Evolutionary conservation across 371 early-diverging fungal genomes (phyloP).

Genomic region (Mucor plumbeus): DNA sequence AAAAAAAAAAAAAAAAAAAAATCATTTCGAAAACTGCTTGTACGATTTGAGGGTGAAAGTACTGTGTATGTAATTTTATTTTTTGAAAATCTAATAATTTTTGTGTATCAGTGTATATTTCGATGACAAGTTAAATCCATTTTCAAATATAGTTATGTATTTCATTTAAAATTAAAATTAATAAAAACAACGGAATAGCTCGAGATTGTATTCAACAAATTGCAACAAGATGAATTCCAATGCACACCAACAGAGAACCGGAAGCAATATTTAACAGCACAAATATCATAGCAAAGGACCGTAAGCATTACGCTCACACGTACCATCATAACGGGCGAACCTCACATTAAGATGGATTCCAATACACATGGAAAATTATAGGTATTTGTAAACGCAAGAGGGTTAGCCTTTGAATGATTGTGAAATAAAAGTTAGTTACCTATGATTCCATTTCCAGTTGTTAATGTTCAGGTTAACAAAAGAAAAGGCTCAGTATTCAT

Average conservation of each 20-base stretch:
- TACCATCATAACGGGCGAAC: slow-evolving; percentile 21
- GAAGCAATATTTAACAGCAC: slow-evolving; percentile 3
- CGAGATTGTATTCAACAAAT: slow-evolving; percentile 3
- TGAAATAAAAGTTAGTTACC: background rate
- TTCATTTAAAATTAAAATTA: slow-evolving; percentile 1
- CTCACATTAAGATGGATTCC: slow-evolving; percentile 21
- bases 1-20: no score
- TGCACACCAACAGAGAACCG: slow-evolving; percentile 4
- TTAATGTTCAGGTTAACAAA: background rate
- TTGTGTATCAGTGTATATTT: slow-evolving; percentile 2
- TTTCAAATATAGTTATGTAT: slow-evolving; percentile 6
- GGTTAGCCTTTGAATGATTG: background rate
- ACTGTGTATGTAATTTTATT: no score
- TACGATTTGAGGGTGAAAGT: no score
- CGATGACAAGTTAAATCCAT: slow-evolving; percentile 1
- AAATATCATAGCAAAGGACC: slow-evolving; percentile 15
- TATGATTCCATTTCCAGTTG: background rate
- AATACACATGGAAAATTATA: background rate
- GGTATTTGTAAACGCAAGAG: background rate
- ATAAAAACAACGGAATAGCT: slow-evolving; percentile 9
- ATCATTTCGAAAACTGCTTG: no score
- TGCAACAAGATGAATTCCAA: background rate
- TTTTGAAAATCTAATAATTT: no score
- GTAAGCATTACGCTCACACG: slow-evolving; percentile 18
- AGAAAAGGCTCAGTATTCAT: background rate